These are phyloP conservation scores for Colletotrichum scovillei DNA, from an alignment of 2,329 filamentous ascomycete species.

Conservation along the genomic window DNA sequence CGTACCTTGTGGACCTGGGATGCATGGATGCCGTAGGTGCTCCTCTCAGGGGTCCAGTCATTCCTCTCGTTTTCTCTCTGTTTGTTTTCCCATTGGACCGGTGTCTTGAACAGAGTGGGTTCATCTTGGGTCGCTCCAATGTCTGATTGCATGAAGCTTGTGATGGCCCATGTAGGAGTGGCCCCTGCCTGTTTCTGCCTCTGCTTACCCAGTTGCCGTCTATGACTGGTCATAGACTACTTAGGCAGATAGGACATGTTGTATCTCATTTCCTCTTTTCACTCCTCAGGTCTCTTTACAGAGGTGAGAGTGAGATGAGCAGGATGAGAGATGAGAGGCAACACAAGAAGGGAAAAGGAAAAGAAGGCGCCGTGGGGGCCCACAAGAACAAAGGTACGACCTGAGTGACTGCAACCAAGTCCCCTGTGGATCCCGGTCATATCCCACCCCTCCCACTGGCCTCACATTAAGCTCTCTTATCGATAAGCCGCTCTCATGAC, in stretches of 20 bases:
- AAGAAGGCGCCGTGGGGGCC: no score
- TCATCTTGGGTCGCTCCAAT: slow-evolving; percentile 2
- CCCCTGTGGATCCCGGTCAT: not conserved
- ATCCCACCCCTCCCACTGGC: slow-evolving; percentile 3
- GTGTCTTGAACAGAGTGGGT: not conserved
- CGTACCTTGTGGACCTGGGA: not conserved
- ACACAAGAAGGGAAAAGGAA: not conserved
- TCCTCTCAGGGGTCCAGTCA: slow-evolving; percentile 15
- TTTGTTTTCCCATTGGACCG: not conserved
- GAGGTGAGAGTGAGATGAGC: not conserved
- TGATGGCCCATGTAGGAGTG: not conserved
- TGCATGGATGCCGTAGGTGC: not conserved
- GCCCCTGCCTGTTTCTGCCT: not conserved
- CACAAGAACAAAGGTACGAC: not conserved
- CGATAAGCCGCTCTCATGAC: slow-evolving; percentile 32
- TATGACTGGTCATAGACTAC: no score
- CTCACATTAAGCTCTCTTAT: not conserved
- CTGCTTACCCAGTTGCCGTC: not conserved
- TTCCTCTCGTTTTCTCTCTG: not conserved
- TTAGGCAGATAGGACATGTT: not conserved
- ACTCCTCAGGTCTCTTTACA: not conserved
- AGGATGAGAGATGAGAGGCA: not conserved
- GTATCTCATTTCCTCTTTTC: not conserved
- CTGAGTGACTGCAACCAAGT: not conserved
- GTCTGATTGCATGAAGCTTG: slow-evolving; percentile 32